phyloP scores from a whole-genome alignment of 805 yeast genomes.

The Candida golubevii region DNA sequence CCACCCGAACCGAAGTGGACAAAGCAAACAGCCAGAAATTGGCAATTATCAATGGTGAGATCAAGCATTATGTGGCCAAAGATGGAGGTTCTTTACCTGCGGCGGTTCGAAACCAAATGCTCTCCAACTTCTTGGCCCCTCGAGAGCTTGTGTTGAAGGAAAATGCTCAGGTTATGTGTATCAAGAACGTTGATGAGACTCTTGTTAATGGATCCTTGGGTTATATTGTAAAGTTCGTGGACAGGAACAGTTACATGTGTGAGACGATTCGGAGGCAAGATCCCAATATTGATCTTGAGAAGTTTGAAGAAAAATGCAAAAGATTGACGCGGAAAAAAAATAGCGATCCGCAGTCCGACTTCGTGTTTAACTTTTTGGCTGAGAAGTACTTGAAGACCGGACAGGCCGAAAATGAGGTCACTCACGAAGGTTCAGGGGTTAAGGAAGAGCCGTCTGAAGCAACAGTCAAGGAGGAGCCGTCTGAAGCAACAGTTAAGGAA shows the following conservation, averaged over 20 bases:
- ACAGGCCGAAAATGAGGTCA: background rate
- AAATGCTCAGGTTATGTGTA: slow-evolving; percentile 92
- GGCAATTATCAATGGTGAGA: slow-evolving; percentile 42
- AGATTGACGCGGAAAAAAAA: background rate
- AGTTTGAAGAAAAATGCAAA: slow-evolving; percentile 14
- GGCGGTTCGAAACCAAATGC: slow-evolving; percentile 4
- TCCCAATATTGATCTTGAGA: slow-evolving; percentile 19
- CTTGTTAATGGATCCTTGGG: slow-evolving; percentile 94
- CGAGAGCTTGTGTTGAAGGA: slow-evolving; percentile 47
- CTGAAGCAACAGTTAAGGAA: background rate
- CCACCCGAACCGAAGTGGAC: slow-evolving; percentile 84
- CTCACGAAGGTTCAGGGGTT: background rate
- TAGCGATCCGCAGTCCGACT: slow-evolving; percentile 6
- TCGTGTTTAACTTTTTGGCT: slow-evolving; percentile 13
- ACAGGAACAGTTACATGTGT: slow-evolving; percentile 36
- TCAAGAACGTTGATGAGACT: slow-evolving; percentile 68
- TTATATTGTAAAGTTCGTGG: slow-evolving; percentile 55
- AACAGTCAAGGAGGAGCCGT: background rate
- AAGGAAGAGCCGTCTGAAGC: background rate
- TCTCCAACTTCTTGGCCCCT: slow-evolving; percentile 17
- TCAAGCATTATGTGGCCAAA: slow-evolving; percentile 38
- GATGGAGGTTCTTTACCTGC: slow-evolving; percentile 35
- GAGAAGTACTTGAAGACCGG: background rate
- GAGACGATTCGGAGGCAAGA: slow-evolving; percentile 15
- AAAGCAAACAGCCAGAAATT: slow-evolving; percentile 53